Conservation (phyloP, 768 basidiomycete species). For the Tylopilus vinaceipallidus region DNA sequence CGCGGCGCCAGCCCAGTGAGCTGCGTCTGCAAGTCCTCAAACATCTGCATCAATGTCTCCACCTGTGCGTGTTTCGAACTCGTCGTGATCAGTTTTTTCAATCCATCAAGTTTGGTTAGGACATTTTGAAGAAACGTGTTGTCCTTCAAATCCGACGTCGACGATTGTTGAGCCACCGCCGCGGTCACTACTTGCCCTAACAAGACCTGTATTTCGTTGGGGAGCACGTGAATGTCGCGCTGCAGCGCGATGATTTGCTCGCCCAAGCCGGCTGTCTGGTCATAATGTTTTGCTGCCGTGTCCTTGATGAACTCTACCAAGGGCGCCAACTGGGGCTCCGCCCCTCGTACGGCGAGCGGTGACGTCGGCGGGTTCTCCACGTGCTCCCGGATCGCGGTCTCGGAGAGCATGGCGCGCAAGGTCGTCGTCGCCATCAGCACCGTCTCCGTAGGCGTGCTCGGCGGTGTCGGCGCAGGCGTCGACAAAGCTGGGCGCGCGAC, state of each 20-base stretch:
- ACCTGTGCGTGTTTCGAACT: conserved; percentile 10
- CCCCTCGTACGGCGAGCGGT: conserved; percentile 1
- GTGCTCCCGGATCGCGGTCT: conserved; percentile 20
- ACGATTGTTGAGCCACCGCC: conserved; percentile 2
- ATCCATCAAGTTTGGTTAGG: conserved; percentile 14
- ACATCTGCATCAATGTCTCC: conserved; percentile 29
- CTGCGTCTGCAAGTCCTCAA: conserved; percentile 41
- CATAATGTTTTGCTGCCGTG: conserved; percentile 35
- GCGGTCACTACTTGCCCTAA: conserved; percentile 9
- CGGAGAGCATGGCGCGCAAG: conserved; percentile 19
- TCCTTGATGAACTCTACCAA: conserved; percentile 35
- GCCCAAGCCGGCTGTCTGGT: conserved; percentile 32
- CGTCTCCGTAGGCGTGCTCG: conserved; percentile 9
- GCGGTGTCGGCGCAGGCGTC: conserved; percentile 7
- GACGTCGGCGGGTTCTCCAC: conserved; percentile 15
- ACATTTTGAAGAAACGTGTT: conserved; percentile 5
- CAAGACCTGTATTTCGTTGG: conserved; percentile 23
- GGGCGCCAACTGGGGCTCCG: conserved; percentile 24
- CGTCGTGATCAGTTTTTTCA: conserved; percentile 14
- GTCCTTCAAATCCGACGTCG: background rate
- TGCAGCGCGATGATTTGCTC: conserved; percentile 35
- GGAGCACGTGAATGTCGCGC: conserved; percentile 29
- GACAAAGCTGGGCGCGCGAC: background rate
- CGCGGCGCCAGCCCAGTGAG: conserved; percentile 38
- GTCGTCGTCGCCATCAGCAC: background rate